Percentiles rank a stretch among this genome's conserved stretches.
These are phyloP conservation scores for Vanrija humicola DNA, from an alignment of 1,284 basidiomycete genomes.

Conservation along the genomic window DNA sequence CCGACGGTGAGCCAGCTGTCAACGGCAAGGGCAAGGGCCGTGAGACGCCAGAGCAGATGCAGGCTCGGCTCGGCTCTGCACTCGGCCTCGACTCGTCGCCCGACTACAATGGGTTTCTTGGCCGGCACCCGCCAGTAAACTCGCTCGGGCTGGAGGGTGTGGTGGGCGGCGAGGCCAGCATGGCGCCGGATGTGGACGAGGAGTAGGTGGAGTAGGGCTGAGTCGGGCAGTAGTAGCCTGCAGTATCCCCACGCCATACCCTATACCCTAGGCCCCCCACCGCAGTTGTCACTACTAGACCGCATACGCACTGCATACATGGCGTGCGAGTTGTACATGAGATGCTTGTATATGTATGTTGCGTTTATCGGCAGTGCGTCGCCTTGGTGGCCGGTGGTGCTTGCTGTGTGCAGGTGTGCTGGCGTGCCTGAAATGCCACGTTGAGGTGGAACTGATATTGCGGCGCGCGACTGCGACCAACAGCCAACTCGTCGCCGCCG, in stretches of 20 bases:
- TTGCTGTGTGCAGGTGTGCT: too few relatives aligned
- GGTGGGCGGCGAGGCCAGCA: neutral
- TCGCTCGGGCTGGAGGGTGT: conserved; percentile 21
- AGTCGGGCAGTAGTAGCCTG: too few relatives aligned
- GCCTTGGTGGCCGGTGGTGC: neutral
- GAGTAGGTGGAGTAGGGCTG: too few relatives aligned
- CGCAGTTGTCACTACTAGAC: neutral
- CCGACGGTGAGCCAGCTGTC: neutral
- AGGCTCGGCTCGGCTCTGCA: neutral
- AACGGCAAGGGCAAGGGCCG: neutral
- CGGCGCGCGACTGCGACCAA: too few relatives aligned
- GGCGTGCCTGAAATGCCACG: conserved; percentile 5
- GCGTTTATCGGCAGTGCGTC: neutral
- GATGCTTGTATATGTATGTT: conserved; percentile 1
- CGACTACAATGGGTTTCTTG: neutral
- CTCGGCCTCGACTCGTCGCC: neutral
- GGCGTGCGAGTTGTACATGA: neutral
- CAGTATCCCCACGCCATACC: too few relatives aligned
- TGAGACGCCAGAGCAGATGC: neutral
- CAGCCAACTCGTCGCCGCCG: too few relatives aligned
- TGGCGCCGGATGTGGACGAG: conserved; percentile 25
- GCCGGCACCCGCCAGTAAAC: conserved; percentile 2
- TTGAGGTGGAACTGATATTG: neutral
- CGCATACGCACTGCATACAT: neutral
- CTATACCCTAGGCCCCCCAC: neutral